Evolutionary conservation across 2,329 filamentous ascomycete genomes (phyloP), one percentile per base, ranked within the genome.

Genomic region (Beauveria sp.): DNA sequence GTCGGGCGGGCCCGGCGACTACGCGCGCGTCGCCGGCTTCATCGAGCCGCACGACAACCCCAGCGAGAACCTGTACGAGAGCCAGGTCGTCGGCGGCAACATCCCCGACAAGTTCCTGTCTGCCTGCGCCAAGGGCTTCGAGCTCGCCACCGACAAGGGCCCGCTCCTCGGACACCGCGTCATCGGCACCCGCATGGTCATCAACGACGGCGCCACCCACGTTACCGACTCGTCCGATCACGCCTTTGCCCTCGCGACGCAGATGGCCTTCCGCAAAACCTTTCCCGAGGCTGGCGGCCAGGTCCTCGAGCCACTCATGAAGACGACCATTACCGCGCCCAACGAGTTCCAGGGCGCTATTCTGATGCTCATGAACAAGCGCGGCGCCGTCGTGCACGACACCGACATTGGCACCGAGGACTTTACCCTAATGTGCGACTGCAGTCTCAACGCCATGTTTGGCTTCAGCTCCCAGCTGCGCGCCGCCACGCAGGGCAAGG

Each of bases 271-370:
- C 87, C 87, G 90, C 68, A 96, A 97, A 78, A 89, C 91, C 20
- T 98, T 99, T 79, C 81, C 83, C 64, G 86, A 90, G 14, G 91
- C 88, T 40, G 84, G 87, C 58, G 93, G 93, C 3, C 85, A 91
- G 69, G 88, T 99, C 10, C 85, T 99, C 42, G 95, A 99, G 77
- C 95, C 95, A 5, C 79, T 99, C 60, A 99, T 99, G 95, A 98
- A 97, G 83, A 97, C 92, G 0, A 93, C 92, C 64, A 92, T 99
- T 70, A 96, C 92, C 38, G 93, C 95, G 1, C 95, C 95, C 52
- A 91, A 90, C 71, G 95, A 99, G 80, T 99, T 98, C 82, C 95
- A 99, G 78, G 95, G 95, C 72, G 93, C 91, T 73, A 89, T 99
- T 66, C 90, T 98, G 61, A 93, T 92, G 70, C 79, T 99, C 55